Base-by-base conservation (phyloP, 768 basidiomycete genomes). In the Naematelia encephala region DNA sequence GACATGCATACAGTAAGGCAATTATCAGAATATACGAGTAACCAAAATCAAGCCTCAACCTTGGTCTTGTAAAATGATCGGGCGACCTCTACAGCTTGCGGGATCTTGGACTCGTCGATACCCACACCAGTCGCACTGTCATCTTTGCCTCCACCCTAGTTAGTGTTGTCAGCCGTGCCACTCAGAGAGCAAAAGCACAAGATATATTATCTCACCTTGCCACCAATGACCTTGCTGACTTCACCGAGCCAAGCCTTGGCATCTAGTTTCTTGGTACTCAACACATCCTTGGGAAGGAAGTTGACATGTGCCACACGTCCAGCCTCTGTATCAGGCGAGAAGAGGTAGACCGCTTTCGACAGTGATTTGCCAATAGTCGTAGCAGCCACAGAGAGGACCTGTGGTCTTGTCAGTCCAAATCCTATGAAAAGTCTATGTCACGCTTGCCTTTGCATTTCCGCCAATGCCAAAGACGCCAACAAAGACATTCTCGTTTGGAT, bases 51-150 rank as follows among this genome's bases (percentile, higher is more conserved):
- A 22, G 57, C 68, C 68, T 74, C 72, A 13, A 74, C 72, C 59
- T 74, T 74, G 45, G 47, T 56, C 64, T 65, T 68, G 63, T 73
- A 78, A n/a, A 64, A 59, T 26, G 58, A 60, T 61, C 79, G 78
- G 2, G 89, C 90, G 22, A 81, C 80, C 56, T 68, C 72, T 19
- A 91, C 66, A 1, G 89, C 92, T 59, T 88, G 89, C 14, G 82
- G 78, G 1, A 91, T 78, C 77, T 83, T 86, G 23, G 77, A 77
- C 0, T 82, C 76, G 61, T 89, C 82, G 2, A 80, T 78, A 27
- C 96, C 96, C 13, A 94, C 85, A 23, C 96, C 96, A 71, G 93
- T 91, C 1, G 88, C 88, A 56, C 84, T 83, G 34, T 98, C 96
- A 59, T 90, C 90, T 78, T 93, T 97, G 13, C 96, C 96, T 55